Conservation (phyloP, 2,329 filamentous ascomycete species). For the Fusarium tanahbumbuense region DNA sequence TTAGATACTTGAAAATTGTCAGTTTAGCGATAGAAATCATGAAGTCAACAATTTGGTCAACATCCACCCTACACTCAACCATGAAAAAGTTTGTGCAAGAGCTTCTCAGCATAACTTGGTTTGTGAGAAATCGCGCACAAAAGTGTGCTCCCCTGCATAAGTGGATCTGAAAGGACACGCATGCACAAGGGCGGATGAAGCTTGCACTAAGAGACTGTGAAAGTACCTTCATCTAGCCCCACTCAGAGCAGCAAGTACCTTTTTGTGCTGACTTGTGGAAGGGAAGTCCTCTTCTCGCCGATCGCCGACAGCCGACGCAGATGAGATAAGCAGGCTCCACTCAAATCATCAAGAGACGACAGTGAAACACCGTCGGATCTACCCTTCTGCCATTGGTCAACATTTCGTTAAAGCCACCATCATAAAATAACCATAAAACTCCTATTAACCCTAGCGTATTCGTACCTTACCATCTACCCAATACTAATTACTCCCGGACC, state of each 20-base stretch:
- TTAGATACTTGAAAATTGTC: neutral
- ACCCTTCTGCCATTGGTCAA: neutral
- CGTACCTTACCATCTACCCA: neutral
- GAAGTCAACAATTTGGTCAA: neutral
- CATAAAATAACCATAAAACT: neutral
- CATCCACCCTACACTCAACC: neutral
- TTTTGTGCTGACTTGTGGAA: neutral
- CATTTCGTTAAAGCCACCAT: neutral
- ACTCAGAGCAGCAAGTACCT: neutral
- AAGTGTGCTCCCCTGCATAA: neutral
- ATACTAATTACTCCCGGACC: conserved; percentile 16
- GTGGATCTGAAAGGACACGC: neutral
- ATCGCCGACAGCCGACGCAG: too few species aligned
- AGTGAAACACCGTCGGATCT: neutral
- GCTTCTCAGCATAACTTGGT: neutral
- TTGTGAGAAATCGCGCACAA: conserved; percentile 18
- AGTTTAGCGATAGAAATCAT: neutral
- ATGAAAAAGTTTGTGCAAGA: neutral
- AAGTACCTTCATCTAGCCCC: neutral
- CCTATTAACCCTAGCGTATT: neutral
- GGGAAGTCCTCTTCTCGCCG: neutral
- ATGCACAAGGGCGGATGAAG: neutral
- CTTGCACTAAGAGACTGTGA: neutral
- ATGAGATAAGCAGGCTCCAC: neutral
- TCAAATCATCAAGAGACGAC: neutral